Conservation (phyloP, 106 monocot genomes). For the Narthecium ossifragum region DNA sequence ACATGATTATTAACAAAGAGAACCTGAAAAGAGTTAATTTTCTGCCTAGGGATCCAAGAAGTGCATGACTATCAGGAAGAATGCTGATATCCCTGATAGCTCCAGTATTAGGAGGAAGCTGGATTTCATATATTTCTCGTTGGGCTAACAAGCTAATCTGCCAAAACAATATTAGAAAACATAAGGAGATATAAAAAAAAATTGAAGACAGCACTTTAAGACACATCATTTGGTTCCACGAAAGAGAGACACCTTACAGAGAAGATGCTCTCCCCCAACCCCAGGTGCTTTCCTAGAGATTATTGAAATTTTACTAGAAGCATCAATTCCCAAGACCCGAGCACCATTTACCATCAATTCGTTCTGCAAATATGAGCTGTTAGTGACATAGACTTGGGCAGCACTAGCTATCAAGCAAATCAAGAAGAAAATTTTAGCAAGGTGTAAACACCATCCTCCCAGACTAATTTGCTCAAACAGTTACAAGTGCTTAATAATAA, state of each 20-base stretch:
- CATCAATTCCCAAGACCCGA: constrained; percentile 73
- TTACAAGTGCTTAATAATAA: too few relatives aligned
- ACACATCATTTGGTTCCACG: not conserved
- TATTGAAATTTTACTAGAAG: constrained; percentile 41
- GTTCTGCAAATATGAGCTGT: constrained; percentile 29
- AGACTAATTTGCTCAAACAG: too few relatives aligned
- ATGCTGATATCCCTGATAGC: constrained; percentile 65
- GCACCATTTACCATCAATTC: constrained; percentile 64
- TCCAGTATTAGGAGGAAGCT: constrained; percentile 58
- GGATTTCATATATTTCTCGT: constrained; percentile 41
- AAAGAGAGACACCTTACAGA: constrained; percentile 47
- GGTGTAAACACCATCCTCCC: too few relatives aligned
- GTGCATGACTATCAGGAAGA: constrained; percentile 51
- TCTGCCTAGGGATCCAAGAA: constrained; percentile 77
- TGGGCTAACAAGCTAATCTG: constrained; percentile 62
- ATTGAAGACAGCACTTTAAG: not conserved
- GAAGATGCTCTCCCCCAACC: constrained; percentile 38
- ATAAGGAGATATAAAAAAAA: not conserved
- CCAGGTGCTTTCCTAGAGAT: constrained; percentile 53
- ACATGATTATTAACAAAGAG: not conserved
- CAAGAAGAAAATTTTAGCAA: too few relatives aligned
- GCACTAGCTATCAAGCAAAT: too few relatives aligned
- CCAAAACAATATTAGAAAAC: not conserved
- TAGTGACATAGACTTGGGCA: not conserved
- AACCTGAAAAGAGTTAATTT: constrained; percentile 87